Percentiles rank a stretch among this genome's conserved stretches.
These are phyloP conservation scores for Podospora anserina DNA, from an alignment of 495 filamentous ascomycete species.

Conservation along the genomic window DNA sequence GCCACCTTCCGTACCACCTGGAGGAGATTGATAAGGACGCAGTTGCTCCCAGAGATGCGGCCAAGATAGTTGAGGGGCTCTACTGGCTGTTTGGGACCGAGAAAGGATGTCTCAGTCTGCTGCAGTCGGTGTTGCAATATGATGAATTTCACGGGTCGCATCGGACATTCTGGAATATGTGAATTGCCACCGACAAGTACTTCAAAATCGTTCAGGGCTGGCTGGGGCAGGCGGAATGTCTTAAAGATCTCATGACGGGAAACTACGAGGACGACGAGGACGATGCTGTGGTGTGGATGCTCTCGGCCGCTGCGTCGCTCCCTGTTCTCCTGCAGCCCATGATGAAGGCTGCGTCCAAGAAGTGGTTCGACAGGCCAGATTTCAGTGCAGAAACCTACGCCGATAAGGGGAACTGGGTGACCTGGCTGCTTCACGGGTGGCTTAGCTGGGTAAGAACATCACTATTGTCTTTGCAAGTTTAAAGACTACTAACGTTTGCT, in stretches of 20 bases:
- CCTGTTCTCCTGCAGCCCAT: not conserved
- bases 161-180: slow-evolving; percentile 8
- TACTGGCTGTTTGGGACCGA: slow-evolving; percentile 16
- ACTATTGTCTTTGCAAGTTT: not conserved
- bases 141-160: slow-evolving; percentile 14
- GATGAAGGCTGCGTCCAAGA: slow-evolving; percentile 7
- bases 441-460: not conserved
- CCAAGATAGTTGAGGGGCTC: slow-evolving; percentile 12
- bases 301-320: slow-evolving; percentile 1
- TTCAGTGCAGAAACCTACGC: not conserved
- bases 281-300: slow-evolving; percentile 4
- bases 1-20: not conserved
- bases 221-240: slow-evolving; percentile 2
- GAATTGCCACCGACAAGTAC: slow-evolving; percentile 13
- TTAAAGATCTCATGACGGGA: not conserved
- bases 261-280: not conserved
- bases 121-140: slow-evolving; percentile 5
- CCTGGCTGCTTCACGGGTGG: not conserved
- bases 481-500: not conserved
- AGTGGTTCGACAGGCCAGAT: not conserved
- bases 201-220: slow-evolving; percentile 12
- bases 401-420: not conserved
- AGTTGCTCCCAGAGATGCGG: not conserved
- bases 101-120: slow-evolving; percentile 2
- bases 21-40: slow-evolving; percentile 8